These are phyloP conservation scores for Sporothrix pallida DNA, from an alignment of 2,329 filamentous ascomycete species.

Conservation along the genomic window DNA sequence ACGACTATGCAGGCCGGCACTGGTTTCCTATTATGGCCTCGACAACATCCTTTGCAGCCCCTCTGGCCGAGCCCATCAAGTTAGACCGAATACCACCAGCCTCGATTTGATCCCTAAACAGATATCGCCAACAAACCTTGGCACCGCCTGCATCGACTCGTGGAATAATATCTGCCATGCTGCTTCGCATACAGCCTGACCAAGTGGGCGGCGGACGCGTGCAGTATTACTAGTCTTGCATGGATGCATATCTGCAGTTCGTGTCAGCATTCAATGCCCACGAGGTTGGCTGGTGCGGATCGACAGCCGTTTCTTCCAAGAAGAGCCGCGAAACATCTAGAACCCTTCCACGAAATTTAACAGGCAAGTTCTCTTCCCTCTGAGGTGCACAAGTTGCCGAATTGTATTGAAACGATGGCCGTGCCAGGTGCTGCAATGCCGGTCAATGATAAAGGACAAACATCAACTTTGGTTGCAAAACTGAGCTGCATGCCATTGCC, in stretches of 20 bases:
- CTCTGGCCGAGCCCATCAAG: neutral
- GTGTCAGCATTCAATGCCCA: neutral
- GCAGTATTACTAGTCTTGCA: neutral
- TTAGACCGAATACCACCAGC: neutral
- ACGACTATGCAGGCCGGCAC: neutral
- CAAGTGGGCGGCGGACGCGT: neutral
- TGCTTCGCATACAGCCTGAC: neutral
- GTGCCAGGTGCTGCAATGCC: slow-evolving; percentile 8
- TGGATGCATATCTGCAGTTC: neutral
- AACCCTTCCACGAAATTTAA: neutral
- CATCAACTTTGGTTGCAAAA: neutral
- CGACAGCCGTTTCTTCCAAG: neutral
- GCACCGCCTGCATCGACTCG: neutral
- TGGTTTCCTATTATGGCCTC: neutral
- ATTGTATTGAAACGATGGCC: neutral
- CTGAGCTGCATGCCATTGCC: neutral
- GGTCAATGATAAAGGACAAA: neutral
- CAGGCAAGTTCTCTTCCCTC: neutral
- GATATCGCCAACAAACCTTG: neutral
- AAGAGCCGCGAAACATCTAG: neutral
- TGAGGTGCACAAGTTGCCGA: neutral
- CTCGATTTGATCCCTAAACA: neutral
- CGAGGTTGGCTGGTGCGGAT: neutral
- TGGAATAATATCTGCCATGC: neutral
- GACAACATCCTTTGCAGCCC: too few species aligned